phyloP scores from a whole-genome alignment of 2,329 filamentous ascomycete genomes.

The Cytospora leucostoma region DNA sequence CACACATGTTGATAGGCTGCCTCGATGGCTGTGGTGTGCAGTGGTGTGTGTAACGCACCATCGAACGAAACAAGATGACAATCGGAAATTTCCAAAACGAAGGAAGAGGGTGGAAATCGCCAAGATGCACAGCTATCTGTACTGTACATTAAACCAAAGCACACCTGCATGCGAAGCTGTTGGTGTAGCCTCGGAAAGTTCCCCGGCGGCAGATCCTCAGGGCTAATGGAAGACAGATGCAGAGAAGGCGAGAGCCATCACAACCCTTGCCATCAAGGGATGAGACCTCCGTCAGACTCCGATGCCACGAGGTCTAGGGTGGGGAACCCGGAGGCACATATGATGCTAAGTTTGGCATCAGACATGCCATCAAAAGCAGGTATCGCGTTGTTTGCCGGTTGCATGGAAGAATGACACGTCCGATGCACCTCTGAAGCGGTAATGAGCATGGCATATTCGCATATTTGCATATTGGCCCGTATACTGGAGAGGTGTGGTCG shows the following conservation, averaged over 20 bases:
- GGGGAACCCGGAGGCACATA: background rate
- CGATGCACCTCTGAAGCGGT: background rate
- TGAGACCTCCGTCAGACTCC: background rate
- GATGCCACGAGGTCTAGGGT: background rate
- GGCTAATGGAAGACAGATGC: background rate
- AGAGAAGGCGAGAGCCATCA: no score
- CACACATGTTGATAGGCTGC: background rate
- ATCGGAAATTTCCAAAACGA: background rate
- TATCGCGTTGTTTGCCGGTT: background rate
- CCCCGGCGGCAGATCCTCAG: conserved; percentile 1
- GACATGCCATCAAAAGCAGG: background rate
- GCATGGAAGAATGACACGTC: background rate
- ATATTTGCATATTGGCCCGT: background rate
- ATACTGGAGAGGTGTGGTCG: background rate
- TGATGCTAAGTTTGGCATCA: background rate
- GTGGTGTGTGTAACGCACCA: background rate
- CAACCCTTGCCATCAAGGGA: background rate
- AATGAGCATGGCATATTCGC: background rate
- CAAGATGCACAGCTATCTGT: background rate
- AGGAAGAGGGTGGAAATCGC: background rate
- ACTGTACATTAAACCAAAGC: background rate
- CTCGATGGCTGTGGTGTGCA: no score
- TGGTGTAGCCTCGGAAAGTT: background rate
- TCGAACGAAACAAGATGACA: background rate
- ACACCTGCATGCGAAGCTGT: background rate